These are phyloP conservation scores for Suillus fuscotomentosus DNA, from an alignment of 768 basidiomycete species.

Conservation along the genomic window DNA sequence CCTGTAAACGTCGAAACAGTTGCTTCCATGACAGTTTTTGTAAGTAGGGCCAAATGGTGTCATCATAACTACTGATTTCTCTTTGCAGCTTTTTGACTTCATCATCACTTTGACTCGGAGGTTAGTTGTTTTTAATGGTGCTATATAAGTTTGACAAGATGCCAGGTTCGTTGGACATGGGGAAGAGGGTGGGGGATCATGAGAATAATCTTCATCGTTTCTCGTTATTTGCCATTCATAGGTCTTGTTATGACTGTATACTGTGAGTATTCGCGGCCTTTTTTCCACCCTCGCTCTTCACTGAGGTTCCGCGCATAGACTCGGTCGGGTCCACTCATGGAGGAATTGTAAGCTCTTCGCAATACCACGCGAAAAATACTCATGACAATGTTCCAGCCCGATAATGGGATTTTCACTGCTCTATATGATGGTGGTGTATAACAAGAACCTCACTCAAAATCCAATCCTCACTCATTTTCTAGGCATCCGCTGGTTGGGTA, in stretches of 20 bases:
- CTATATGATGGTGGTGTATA: background rate
- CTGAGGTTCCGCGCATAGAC: background rate
- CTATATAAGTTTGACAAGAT: background rate
- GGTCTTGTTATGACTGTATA: constrained; percentile 2
- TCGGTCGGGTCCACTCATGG: background rate
- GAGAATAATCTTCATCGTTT: background rate
- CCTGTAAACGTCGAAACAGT: background rate
- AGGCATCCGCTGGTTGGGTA: background rate
- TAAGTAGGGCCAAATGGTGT: background rate
- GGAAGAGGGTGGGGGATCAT: background rate
- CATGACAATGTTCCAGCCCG: background rate
- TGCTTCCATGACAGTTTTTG: background rate
- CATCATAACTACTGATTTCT: background rate
- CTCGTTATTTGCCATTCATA: background rate
- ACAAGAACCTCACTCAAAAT: background rate
- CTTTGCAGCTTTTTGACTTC: constrained; percentile 2
- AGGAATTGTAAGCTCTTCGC: background rate
- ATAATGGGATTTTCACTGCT: background rate
- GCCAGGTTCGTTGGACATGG: constrained; percentile 3
- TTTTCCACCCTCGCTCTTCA: background rate
- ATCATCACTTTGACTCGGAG: constrained; percentile 7
- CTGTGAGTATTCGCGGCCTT: background rate
- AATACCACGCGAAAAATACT: background rate
- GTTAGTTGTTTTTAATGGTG: background rate
- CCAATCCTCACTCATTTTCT: background rate